These are phyloP conservation scores for Diaporthe aspalathi DNA, from an alignment of 2,329 filamentous ascomycete genomes.

Conservation along the genomic window DNA sequence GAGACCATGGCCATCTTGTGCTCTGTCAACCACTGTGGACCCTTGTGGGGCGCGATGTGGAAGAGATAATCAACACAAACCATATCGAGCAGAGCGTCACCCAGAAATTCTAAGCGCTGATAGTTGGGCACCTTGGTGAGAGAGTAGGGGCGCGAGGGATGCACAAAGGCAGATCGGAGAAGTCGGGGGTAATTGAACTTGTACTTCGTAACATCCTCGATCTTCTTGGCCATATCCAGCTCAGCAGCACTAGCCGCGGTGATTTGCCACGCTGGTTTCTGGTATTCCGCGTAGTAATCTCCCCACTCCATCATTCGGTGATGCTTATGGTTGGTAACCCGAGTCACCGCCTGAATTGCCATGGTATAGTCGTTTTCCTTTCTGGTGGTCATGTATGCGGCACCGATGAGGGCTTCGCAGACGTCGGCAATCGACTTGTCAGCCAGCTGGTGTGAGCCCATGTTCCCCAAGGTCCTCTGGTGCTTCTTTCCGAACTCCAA, in stretches of 20 bases:
- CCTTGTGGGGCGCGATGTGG: conserved; percentile 77
- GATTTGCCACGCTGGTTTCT: conserved; percentile 77
- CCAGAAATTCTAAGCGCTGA: conserved; percentile 91
- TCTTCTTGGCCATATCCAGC: conserved; percentile 71
- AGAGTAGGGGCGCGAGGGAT: conserved; percentile 81
- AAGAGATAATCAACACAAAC: conserved; percentile 86
- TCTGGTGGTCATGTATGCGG: conserved; percentile 71
- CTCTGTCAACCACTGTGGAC: conserved; percentile 97
- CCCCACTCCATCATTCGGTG: conserved; percentile 77
- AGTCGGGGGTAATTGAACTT: conserved; percentile 80
- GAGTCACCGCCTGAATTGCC: conserved; percentile 73
- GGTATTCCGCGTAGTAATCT: conserved; percentile 79
- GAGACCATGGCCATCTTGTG: conserved; percentile 99
- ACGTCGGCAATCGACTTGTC: conserved; percentile 96
- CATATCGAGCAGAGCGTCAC: conserved; percentile 90
- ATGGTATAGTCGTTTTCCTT: conserved; percentile 61
- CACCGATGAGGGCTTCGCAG: conserved; percentile 93
- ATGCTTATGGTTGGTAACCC: conserved; percentile 74
- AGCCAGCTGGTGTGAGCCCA: conserved; percentile 73
- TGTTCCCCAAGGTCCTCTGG: conserved; percentile 57
- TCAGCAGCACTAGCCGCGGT: conserved; percentile 73
- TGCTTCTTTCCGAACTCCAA: conserved; percentile 76
- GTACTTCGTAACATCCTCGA: conserved; percentile 69
- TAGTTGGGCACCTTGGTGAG: conserved; percentile 88
- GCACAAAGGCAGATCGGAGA: conserved; percentile 85